phyloP scores from a whole-genome alignment of 805 yeast genomes.

The Saccharomyces eubayanus region DNA sequence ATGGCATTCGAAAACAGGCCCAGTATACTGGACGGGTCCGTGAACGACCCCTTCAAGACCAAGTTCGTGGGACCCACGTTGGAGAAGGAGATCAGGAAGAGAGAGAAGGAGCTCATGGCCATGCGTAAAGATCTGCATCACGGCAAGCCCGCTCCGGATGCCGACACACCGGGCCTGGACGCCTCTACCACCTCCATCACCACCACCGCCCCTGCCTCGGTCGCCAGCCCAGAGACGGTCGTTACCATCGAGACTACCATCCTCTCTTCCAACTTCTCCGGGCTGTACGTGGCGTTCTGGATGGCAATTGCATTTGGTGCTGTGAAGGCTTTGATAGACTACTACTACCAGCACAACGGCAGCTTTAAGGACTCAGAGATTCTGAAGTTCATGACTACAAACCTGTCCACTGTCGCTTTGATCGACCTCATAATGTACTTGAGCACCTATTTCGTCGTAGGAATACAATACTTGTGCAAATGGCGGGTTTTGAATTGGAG shows the following conservation, averaged over 20 bases:
- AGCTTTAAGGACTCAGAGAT: slow-evolving; percentile 41
- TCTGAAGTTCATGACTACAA: slow-evolving; percentile 47
- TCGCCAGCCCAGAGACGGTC: neutral
- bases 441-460: slow-evolving; percentile 50
- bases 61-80: slow-evolving; percentile 26
- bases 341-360: slow-evolving; percentile 39
- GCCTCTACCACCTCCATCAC: no score
- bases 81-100: slow-evolving; percentile 17
- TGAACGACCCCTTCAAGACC: slow-evolving; percentile 23
- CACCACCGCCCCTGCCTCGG: neutral
- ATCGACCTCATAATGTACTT: slow-evolving; percentile 73
- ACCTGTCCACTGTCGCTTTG: slow-evolving; percentile 57
- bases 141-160: neutral
- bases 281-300: slow-evolving; percentile 79
- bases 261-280: slow-evolving; percentile 43
- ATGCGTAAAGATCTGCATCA: neutral
- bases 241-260: slow-evolving; percentile 1
- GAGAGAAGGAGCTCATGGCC: slow-evolving; percentile 4
- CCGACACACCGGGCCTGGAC: no score
- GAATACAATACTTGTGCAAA: slow-evolving; percentile 49
- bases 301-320: slow-evolving; percentile 49
- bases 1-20: slow-evolving; percentile 38
- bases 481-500: slow-evolving; percentile 49
- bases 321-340: slow-evolving; percentile 45
- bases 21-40: slow-evolving; percentile 45